Percentiles rank a stretch among this genome's conserved stretches.
Conservation (phyloP, 2,329 filamentous ascomycete species). For the Xylariaceae sp. region DNA sequence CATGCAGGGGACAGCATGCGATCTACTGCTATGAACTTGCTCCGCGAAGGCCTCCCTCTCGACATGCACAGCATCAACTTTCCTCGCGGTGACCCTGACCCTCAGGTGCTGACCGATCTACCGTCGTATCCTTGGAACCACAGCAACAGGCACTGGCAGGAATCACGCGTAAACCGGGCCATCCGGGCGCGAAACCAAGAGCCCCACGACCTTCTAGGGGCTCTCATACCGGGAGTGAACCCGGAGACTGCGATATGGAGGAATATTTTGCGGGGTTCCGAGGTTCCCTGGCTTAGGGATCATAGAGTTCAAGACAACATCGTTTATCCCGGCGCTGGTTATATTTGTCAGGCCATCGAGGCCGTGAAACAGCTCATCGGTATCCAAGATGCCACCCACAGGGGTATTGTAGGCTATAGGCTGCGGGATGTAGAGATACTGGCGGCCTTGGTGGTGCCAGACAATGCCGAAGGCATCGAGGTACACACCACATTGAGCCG, state of each 20-base stretch:
- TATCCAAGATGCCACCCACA: no score
- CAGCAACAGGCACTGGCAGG: slow-evolving; percentile 10
- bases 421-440: slow-evolving; percentile 19
- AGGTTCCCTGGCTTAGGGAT: slow-evolving; percentile 23
- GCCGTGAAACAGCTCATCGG: slow-evolving; percentile 15
- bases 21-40: not conserved
- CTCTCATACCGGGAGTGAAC: not conserved
- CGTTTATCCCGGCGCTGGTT: slow-evolving; percentile 21
- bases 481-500: slow-evolving; percentile 13
- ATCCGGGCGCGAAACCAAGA: slow-evolving; percentile 7
- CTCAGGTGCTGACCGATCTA: slow-evolving; percentile 7
- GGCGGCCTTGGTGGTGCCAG: slow-evolving; percentile 13
- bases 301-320: slow-evolving; percentile 15
- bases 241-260: slow-evolving; percentile 9
- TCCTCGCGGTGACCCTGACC: not conserved
- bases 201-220: slow-evolving; percentile 21
- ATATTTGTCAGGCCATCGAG: slow-evolving; percentile 24
- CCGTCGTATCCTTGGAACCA: slow-evolving; percentile 29
- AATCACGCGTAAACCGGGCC: slow-evolving; percentile 15
- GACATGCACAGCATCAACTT: slow-evolving; percentile 7
- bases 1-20: slow-evolving; percentile 18
- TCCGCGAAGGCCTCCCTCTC: slow-evolving; percentile 12
- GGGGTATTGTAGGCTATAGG: not conserved
- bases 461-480: slow-evolving; percentile 16
- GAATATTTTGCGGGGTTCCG: slow-evolving; percentile 4